Evolutionary conservation across 1,284 basidiomycete genomes (phyloP), one percentile per base, ranked within the genome.

Genomic region (Takashimella koratensis): DNA sequence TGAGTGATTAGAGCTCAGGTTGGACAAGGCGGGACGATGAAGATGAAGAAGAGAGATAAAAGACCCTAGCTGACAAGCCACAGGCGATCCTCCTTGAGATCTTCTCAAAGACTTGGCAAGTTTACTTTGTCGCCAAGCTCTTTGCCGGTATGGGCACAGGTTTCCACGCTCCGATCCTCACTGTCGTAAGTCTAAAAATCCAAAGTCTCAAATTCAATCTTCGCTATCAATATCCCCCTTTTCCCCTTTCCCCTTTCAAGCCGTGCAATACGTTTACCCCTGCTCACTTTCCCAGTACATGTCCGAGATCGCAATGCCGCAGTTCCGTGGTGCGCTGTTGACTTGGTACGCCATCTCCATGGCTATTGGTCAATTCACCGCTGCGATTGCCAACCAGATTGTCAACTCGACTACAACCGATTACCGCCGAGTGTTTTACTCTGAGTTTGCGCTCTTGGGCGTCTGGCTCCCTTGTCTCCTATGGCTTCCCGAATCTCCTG

Each of bases 81-180:
- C 8, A 36, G 30, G 30, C 30, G 10, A 36, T 36, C 54, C 24
- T 49, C 56, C 13, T 51, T 46, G 64, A 68, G 50, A 55, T 53
- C 22, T 41, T 63, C 24, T 60, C 63, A 16, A 54, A 47, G 41
- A 45, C 52, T n/a, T 62, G 62, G 58, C 40, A 44, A n/a, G 48
- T 56, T 27, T 70, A 59, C 61, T 53, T 68, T 10, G 46, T 59
- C 8, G 66, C 63, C 27, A 66, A 66, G 51, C 43, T 70, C 5
- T 45, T 64, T 16, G 54, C 59, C 5, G 68, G 68, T 21, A 47
- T 62, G 4, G 62, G 62, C 6, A 52, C 58, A 0, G 50, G 50
- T 10, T 36, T 52, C 43, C 12, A 22, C 5, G 39, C 21, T 16
- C 19, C 54, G 3, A 21, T 11, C 0, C 30, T 56, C 30, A 52